Base-by-base conservation (phyloP, 169 alveolate species). In the Plasmodium billcollinsi region DNA sequence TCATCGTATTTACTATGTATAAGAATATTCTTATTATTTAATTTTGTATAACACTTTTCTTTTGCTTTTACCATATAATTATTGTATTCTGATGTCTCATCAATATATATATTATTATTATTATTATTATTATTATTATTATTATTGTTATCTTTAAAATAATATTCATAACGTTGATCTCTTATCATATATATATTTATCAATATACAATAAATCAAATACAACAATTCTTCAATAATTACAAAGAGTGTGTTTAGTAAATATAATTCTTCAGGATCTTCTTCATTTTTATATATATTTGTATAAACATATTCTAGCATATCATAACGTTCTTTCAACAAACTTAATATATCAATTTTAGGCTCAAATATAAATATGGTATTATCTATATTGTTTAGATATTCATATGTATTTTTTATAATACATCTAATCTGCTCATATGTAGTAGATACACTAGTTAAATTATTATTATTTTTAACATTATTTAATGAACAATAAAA, bases 261-360 rank as follows among this genome's bases (percentile, higher is more conserved):
- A 29, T 74, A 52, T 26, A 66, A 43, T 2, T 65, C 24, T 7
- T 2, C 9, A 12, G 21, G 6, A 20, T 58, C 59, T 21, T 29
- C 21, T 5, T 45, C 39, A 1, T 47, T 21, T 7, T 39, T 39
- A 39, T 39, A 39, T 45, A 20, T 15, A 11, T 59, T 62, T 33
- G 71, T 49, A 54, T 86, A 66, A 14, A 59, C 54, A 62, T 65
- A 72, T 58, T 71, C 92, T 47, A 92, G 9, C 56, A 63, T 75
- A 6, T 75, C 58, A 63, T 78, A 92, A 52, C 69, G 74, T 71
- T 71, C 85, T 56, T 92, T 92, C 33, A 92, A 62, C 33, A 92
- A 80, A 65, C 91, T 62, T 54, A 83, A 69, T 8, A 70, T 29
- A 45, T 74, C 92, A 12, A 88, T 71, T 73, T 74, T 75, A 45